These are phyloP conservation scores for Cutaneotrichosporon arboriforme DNA, from an alignment of 1,284 basidiomycete species.

Conservation along the genomic window DNA sequence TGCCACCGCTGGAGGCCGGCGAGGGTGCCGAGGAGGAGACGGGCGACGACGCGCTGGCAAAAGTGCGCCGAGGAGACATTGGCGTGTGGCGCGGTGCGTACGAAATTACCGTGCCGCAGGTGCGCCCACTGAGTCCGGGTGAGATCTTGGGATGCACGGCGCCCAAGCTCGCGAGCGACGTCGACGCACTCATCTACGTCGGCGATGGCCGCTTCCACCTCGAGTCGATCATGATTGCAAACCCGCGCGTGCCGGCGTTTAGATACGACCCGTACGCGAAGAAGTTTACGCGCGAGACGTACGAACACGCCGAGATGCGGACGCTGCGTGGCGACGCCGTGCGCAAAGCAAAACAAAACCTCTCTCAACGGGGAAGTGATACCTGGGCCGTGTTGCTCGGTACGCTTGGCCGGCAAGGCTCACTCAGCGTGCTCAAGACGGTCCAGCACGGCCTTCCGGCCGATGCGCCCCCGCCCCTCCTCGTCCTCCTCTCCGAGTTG, in stretches of 20 bases:
- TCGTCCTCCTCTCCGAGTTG: constrained; percentile 83
- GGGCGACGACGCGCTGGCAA: constrained; percentile 25
- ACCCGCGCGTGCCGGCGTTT: constrained; percentile 92
- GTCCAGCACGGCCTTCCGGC: constrained; percentile 61
- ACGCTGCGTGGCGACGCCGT: constrained; percentile 70
- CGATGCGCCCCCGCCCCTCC: constrained; percentile 57
- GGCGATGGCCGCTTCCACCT: constrained; percentile 98
- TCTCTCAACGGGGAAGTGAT: constrained; percentile 47
- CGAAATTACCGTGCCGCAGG: constrained; percentile 75
- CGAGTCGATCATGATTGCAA: constrained; percentile 98
- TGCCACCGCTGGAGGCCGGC: constrained; percentile 30
- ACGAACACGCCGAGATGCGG: constrained; percentile 86
- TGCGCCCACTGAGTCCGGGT: constrained; percentile 89
- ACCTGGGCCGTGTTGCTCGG: constrained; percentile 93
- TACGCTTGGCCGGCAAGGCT: constrained; percentile 91
- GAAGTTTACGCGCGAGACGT: constrained; percentile 87
- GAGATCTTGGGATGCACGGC: constrained; percentile 98
- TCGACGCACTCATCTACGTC: constrained; percentile 87
- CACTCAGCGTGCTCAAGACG: constrained; percentile 78
- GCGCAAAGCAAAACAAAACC: constrained; percentile 61
- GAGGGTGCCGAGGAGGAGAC: constrained; percentile 7
- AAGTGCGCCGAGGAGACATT: constrained; percentile 34
- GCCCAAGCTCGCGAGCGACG: constrained; percentile 60
- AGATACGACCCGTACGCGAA: constrained; percentile 98
- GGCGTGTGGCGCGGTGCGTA: constrained; percentile 56